Conservation (phyloP, 1,284 basidiomycete species). For the Veloporphyrellus conicus region DNA sequence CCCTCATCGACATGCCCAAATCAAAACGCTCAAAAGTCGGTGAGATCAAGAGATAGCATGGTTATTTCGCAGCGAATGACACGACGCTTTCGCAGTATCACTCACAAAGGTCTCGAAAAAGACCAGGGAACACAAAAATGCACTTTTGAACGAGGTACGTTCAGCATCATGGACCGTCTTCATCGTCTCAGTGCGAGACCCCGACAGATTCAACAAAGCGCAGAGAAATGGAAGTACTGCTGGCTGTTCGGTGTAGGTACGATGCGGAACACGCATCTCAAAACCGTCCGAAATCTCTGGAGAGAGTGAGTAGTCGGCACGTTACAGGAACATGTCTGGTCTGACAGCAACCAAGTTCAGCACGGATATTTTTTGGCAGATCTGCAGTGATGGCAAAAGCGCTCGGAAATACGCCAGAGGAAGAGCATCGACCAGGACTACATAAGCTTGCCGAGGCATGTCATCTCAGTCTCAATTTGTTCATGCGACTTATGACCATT, state of each 20-base stretch:
- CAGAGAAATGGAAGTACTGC: conserved; percentile 88
- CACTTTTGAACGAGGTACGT: conserved; percentile 77
- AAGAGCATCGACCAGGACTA: conserved; percentile 81
- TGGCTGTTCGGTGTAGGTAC: conserved; percentile 94
- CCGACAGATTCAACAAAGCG: conserved; percentile 65
- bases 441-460: conserved; percentile 76
- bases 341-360: conserved; percentile 51
- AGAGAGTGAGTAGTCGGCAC: conserved; percentile 63
- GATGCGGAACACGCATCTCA: conserved; percentile 92
- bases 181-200: conserved; percentile 25
- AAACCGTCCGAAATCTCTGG: conserved; percentile 92
- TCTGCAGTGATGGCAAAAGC: conserved; percentile 95
- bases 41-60: conserved; percentile 32
- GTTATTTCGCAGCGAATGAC: conserved; percentile 13
- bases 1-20: conserved; percentile 62
- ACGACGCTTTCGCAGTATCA: conserved; percentile 47
- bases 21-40: conserved; percentile 85
- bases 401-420: conserved; percentile 82
- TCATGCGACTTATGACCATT: conserved; percentile 8
- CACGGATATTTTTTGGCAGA: conserved; percentile 90
- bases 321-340: not conserved
- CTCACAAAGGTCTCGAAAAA: conserved; percentile 78
- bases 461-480: conserved; percentile 11
- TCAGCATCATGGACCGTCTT: conserved; percentile 4
- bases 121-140: conserved; percentile 81